These are phyloP conservation scores for Aspergillus sp. DNA, from an alignment of 2,329 filamentous ascomycete genomes.

Conservation along the genomic window DNA sequence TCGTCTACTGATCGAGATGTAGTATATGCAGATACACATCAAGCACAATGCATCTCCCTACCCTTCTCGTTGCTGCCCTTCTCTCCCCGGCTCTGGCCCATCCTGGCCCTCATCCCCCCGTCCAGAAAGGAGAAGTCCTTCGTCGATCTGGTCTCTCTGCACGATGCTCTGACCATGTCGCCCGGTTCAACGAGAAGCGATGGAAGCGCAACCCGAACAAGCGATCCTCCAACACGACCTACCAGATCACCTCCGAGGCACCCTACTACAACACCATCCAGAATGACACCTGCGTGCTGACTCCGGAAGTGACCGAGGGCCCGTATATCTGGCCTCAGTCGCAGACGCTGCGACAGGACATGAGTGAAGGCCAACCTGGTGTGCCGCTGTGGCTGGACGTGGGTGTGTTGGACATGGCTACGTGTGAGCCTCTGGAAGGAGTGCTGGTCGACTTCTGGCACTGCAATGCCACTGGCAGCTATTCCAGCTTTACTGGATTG, in stretches of 20 bases:
- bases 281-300: constrained; percentile 28
- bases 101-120: neutral
- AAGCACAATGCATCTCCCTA: neutral
- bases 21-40: too few relatives aligned
- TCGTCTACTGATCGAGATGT: too few relatives aligned
- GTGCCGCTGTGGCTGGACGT: constrained; percentile 39
- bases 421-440: constrained; percentile 32
- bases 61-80: neutral
- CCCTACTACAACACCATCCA: constrained; percentile 16
- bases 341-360: constrained; percentile 36
- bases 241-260: constrained; percentile 2
- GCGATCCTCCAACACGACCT: neutral
- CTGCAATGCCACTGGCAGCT: constrained; percentile 40
- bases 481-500: constrained; percentile 22
- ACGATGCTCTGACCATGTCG: neutral
- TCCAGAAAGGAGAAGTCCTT: neutral
- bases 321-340: constrained; percentile 33
- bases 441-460: constrained; percentile 40
- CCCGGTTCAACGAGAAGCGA: neutral
- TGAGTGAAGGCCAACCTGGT: constrained; percentile 32
- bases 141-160: neutral
- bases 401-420: constrained; percentile 39
- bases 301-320: constrained; percentile 32
- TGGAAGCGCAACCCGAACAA: neutral
- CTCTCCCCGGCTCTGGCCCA: neutral